phyloP scores from a whole-genome alignment of 1,284 basidiomycete genomes.

The Farysia itapuensis region DNA sequence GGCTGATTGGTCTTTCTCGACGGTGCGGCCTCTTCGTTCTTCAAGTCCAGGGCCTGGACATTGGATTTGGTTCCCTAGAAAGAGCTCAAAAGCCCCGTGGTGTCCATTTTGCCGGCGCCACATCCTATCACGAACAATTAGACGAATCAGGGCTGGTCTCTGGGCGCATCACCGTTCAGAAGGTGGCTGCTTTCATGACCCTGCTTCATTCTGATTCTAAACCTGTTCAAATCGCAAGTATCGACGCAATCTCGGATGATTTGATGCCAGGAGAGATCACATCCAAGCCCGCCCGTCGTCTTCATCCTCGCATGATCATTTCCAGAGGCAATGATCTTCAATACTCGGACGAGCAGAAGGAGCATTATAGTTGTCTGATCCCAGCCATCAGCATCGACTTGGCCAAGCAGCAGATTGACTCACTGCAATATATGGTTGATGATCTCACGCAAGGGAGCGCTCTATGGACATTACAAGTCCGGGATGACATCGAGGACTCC shows the following conservation, averaged over 20 bases:
- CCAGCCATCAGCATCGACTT: slow-evolving; percentile 29
- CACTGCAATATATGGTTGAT: slow-evolving; percentile 45
- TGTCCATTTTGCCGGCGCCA: slow-evolving; percentile 12
- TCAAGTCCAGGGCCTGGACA: slow-evolving; percentile 12
- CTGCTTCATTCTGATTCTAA: slow-evolving; percentile 10
- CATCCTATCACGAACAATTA: background rate
- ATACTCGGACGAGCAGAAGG: background rate
- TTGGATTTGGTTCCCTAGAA: slow-evolving; percentile 7
- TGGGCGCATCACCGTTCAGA: slow-evolving; percentile 6
- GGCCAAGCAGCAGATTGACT: slow-evolving; percentile 35
- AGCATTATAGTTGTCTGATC: slow-evolving; percentile 15
- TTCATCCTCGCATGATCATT: background rate
- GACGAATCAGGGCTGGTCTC: slow-evolving; percentile 3
- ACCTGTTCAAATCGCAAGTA: slow-evolving; percentile 13
- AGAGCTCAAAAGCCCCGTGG: background rate
- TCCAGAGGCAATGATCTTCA: background rate
- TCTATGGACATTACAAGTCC: slow-evolving; percentile 19
- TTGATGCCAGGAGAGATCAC: background rate
- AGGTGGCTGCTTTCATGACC: slow-evolving; percentile 15
- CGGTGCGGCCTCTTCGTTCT: slow-evolving; percentile 36
- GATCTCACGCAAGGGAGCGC: slow-evolving; percentile 36
- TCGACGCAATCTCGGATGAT: slow-evolving; percentile 11
- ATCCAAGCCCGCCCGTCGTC: background rate
- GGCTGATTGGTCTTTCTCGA: slow-evolving; percentile 15
- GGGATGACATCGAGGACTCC: slow-evolving; percentile 12